Conservation (phyloP, 2,329 filamentous ascomycete species). For the Fusarium sp. region DNA sequence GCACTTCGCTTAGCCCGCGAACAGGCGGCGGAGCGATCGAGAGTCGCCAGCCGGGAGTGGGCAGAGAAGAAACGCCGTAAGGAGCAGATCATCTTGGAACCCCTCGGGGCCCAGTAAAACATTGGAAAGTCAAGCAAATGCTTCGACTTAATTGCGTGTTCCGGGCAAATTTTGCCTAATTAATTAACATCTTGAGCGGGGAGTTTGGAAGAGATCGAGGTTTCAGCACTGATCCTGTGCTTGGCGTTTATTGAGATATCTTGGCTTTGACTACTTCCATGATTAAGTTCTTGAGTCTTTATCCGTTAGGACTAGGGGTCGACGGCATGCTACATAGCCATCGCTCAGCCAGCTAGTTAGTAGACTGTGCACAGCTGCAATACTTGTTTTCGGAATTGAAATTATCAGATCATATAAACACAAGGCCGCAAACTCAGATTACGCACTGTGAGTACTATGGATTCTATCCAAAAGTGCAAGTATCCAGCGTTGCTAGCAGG, state of each 20-base stretch:
- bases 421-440: neutral
- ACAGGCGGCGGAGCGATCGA: constrained; percentile 71
- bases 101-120: constrained; percentile 17
- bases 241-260: constrained; percentile 35
- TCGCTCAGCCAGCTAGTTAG: constrained; percentile 1
- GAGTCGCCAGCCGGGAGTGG: constrained; percentile 71
- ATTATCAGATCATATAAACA: neutral
- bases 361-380: constrained; percentile 29
- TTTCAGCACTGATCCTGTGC: constrained; percentile 35
- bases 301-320: constrained; percentile 14
- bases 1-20: constrained; percentile 67
- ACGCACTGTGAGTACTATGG: neutral
- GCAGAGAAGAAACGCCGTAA: constrained; percentile 68
- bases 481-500: neutral
- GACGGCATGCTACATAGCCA: constrained; percentile 8
- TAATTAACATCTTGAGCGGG: constrained; percentile 26
- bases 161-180: neutral
- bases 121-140: neutral
- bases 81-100: constrained; percentile 45
- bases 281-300: constrained; percentile 22
- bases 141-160: neutral
- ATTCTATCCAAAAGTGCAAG: no score
- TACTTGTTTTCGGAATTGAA: constrained; percentile 30
- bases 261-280: constrained; percentile 15
- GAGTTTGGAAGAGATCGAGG: constrained; percentile 40